Conservation (phyloP, 2,329 filamentous ascomycete genomes). For the Neobulgaria alba region DNA sequence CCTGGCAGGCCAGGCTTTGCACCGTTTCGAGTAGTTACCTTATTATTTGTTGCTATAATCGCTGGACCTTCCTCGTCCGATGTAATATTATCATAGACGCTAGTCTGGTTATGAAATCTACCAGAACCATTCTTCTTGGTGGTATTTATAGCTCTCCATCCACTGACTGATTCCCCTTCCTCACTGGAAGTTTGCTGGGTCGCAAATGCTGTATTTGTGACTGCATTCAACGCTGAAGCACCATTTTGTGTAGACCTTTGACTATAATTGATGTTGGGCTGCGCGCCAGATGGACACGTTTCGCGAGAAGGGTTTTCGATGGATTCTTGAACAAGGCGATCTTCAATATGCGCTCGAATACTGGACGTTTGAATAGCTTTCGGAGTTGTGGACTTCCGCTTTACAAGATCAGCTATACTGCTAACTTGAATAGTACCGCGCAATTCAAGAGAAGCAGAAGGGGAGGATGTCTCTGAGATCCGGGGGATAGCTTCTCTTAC, state of each 20-base stretch:
- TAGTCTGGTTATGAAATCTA: conserved; percentile 11
- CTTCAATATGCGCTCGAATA: too few species aligned
- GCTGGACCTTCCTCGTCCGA: conserved; percentile 18
- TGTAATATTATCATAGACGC: conserved; percentile 22
- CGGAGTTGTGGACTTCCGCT: too few species aligned
- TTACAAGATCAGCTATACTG: too few species aligned
- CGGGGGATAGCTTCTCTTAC: conserved; percentile 18
- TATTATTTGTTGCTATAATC: conserved; percentile 12
- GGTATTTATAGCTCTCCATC: not conserved
- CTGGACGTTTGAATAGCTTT: too few species aligned
- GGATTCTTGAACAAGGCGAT: too few species aligned
- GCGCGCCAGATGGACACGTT: too few species aligned
- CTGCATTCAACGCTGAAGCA: conserved; percentile 21
- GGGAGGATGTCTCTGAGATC: conserved; percentile 17
- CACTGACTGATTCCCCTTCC: not conserved
- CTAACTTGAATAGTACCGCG: too few species aligned
- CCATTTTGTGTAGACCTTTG: conserved; percentile 19
- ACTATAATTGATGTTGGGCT: too few species aligned
- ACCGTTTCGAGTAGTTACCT: conserved; percentile 15
- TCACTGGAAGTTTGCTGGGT: conserved; percentile 7
- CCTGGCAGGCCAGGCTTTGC: conserved; percentile 10
- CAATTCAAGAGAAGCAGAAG: too few species aligned
- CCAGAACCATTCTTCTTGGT: conserved; percentile 1
- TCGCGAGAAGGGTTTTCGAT: too few species aligned
- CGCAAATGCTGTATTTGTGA: conserved; percentile 20